Evolutionary conservation across 108 stramenopile species (phyloP).

Genomic region (Aurantiochytrium sp.): DNA sequence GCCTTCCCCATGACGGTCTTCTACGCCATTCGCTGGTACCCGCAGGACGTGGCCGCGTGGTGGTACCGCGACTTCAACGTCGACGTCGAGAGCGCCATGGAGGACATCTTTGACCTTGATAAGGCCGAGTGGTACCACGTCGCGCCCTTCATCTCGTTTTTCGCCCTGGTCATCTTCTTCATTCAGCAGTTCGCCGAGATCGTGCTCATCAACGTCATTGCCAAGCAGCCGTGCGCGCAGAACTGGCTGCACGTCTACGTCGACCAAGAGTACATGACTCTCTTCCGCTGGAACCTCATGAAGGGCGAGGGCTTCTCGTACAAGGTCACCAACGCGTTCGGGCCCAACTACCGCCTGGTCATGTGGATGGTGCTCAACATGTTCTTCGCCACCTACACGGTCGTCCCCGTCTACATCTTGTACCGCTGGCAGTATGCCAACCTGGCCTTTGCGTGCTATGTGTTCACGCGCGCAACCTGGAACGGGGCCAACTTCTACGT

Average conservation of each 20-base stretch:
- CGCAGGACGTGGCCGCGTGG: not conserved
- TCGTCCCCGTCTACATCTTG: not conserved
- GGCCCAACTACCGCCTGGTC: not conserved
- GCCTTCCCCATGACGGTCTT: constrained; percentile 61
- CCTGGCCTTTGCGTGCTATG: not conserved
- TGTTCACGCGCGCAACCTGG: not conserved
- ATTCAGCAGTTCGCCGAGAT: constrained; percentile 10
- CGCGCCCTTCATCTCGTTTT: not conserved
- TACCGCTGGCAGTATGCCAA: not conserved
- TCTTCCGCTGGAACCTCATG: not conserved
- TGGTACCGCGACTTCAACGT: not conserved
- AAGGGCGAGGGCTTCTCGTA: not conserved
- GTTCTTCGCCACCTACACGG: not conserved
- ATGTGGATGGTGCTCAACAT: constrained; percentile 29
- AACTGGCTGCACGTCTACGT: not conserved
- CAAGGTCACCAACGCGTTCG: not conserved
- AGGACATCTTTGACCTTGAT: not conserved
- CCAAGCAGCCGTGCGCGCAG: not conserved
- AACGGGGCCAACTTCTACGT: constrained; percentile 46
- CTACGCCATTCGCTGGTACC: constrained; percentile 62
- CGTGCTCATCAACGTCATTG: not conserved
- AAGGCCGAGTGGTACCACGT: not conserved
- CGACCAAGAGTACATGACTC: not conserved
- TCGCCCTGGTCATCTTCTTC: not conserved
- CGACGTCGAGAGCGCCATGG: constrained; percentile 31